Percentiles rank a stretch among this genome's conserved stretches.
Conservation (phyloP, 306 rosid species). For the Benincasa hispida region DNA sequence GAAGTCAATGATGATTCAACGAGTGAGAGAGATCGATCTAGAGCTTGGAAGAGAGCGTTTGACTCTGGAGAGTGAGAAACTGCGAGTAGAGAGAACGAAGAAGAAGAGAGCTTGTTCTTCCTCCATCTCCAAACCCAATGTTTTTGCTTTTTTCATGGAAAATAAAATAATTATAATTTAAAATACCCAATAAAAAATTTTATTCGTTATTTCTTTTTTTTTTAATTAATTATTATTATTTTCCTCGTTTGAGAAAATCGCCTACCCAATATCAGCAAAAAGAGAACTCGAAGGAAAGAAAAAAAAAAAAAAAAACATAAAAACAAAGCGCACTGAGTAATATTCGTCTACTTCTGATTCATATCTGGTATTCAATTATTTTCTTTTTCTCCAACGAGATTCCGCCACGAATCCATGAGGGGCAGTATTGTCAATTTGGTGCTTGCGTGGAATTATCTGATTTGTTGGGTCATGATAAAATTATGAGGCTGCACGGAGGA, state of each 20-base stretch:
- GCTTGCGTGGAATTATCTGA: neutral
- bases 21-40: neutral
- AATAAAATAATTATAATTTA: neutral
- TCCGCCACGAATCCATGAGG: neutral
- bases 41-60: neutral
- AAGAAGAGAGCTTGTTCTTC: neutral
- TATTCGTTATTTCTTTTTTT: neutral
- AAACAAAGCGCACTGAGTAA: neutral
- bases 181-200: neutral
- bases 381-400: neutral
- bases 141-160: neutral
- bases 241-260: conserved; percentile 7
- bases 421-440: neutral
- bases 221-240: neutral
- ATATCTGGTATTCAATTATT: neutral
- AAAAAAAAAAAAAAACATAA: neutral
- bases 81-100: neutral
- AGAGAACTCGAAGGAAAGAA: neutral
- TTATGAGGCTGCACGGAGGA: neutral
- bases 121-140: conserved; percentile 12
- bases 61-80: conserved; percentile 1
- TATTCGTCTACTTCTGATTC: neutral
- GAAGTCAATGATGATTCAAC: neutral
- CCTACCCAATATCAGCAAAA: conserved; percentile 5
- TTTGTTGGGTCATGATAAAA: neutral